phyloP scores from a whole-genome alignment of 2,329 filamentous ascomycete species.

The Lachnellula subtilissima region DNA sequence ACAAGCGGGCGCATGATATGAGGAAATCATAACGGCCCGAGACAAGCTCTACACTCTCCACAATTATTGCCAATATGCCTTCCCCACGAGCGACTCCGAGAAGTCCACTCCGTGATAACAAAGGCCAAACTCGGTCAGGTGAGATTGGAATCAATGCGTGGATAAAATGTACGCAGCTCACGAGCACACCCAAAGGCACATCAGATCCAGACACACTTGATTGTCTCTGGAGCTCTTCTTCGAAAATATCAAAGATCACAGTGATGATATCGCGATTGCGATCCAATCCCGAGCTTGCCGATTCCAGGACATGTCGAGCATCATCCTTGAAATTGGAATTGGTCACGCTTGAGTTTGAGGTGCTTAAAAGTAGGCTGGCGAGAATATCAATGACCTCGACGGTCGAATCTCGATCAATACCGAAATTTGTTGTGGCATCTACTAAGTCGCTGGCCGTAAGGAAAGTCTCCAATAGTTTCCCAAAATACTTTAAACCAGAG shows the following conservation, averaged over 20 bases:
- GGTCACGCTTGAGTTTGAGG: constrained; percentile 10
- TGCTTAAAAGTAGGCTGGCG: constrained; percentile 58
- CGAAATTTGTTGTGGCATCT: constrained; percentile 38
- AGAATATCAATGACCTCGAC: constrained; percentile 72
- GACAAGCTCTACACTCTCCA: constrained; percentile 77
- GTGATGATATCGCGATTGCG: constrained; percentile 69
- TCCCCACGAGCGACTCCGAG: constrained; percentile 71
- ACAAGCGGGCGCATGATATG: constrained; percentile 66
- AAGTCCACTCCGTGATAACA: constrained; percentile 75
- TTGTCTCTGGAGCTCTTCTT: constrained; percentile 53
- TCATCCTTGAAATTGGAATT: constrained; percentile 39
- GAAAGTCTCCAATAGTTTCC: constrained; percentile 67
- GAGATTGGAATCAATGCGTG: constrained; percentile 65
- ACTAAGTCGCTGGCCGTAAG: constrained; percentile 49
- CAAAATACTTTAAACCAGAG: constrained; percentile 74
- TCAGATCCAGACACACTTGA: constrained; percentile 37
- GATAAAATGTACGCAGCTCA: constrained; percentile 74
- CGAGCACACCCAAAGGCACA: constrained; percentile 55
- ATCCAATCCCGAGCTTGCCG: constrained; percentile 51
- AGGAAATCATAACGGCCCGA: constrained; percentile 74
- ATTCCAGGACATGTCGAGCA: constrained; percentile 44
- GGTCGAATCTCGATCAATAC: constrained; percentile 54
- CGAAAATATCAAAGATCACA: constrained; percentile 80
- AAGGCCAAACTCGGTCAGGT: constrained; percentile 85
- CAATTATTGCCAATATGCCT: constrained; percentile 70